Evolutionary conservation across 106 monocot species (phyloP).

Genomic region (Dendrobium huoshanense): DNA sequence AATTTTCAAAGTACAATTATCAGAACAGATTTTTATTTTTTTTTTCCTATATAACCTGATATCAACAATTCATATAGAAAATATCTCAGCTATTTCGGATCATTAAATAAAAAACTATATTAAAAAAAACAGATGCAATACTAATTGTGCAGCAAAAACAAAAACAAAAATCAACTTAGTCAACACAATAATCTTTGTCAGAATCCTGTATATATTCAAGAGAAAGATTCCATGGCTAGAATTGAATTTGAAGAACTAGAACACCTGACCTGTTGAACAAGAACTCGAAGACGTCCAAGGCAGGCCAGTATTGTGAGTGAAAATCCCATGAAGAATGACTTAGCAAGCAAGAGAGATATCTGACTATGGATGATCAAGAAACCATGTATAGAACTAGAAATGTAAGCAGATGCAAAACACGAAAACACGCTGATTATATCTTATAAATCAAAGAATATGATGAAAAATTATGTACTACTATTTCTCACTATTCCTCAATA

Average conservation of each 20-base stretch:
- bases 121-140: not conserved
- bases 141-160: not conserved
- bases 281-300: constrained; percentile 70
- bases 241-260: not conserved
- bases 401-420: not conserved
- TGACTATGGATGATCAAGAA: constrained; percentile 48
- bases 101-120: not conserved
- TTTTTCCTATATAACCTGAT: not conserved
- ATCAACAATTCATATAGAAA: no score
- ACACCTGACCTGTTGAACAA: constrained; percentile 73
- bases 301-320: constrained; percentile 53
- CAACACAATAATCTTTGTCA: not conserved
- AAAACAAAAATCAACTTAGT: not conserved
- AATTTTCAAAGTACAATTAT: not conserved
- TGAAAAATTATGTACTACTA: not conserved
- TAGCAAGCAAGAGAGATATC: constrained; percentile 83
- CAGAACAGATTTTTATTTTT: not conserved
- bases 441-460: not conserved
- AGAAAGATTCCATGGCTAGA: not conserved
- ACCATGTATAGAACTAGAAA: not conserved
- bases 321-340: constrained; percentile 69
- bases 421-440: not conserved
- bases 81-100: no score
- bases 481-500: not conserved
- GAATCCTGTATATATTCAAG: not conserved